phyloP scores from a whole-genome alignment of 2,329 filamentous ascomycete species.

The Verticillium alfalfae region DNA sequence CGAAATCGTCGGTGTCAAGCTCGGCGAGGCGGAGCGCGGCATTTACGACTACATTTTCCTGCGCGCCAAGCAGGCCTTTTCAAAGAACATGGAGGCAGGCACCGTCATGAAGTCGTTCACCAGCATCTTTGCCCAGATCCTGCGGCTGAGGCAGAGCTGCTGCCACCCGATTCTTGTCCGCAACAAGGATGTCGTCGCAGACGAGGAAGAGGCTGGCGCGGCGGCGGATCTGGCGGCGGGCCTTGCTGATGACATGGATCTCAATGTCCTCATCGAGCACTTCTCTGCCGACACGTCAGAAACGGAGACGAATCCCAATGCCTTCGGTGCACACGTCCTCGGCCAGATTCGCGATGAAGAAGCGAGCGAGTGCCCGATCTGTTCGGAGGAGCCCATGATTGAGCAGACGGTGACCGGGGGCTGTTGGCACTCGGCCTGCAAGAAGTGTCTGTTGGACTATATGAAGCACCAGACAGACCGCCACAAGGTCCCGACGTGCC shows the following conservation, averaged over 20 bases:
- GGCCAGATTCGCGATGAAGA: constrained; percentile 88
- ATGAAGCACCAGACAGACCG: constrained; percentile 82
- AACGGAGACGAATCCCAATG: constrained; percentile 53
- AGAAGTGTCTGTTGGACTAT: constrained; percentile 83
- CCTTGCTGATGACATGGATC: constrained; percentile 91
- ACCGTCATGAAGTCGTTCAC: constrained; percentile 94
- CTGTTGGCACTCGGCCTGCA: constrained; percentile 97
- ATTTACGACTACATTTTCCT: constrained; percentile 90
- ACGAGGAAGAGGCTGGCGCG: constrained; percentile 78
- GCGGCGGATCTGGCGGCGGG: constrained; percentile 75
- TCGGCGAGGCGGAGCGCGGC: constrained; percentile 78
- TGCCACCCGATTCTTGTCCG: constrained; percentile 88
- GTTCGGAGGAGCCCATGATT: constrained; percentile 91
- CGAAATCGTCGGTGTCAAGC: constrained; percentile 80
- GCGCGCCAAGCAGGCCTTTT: constrained; percentile 77
- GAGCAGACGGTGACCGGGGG: constrained; percentile 82
- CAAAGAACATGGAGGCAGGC: constrained; percentile 81
- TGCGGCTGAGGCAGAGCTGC: constrained; percentile 87
- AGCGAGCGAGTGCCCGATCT: constrained; percentile 87
- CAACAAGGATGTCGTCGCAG: constrained; percentile 76
- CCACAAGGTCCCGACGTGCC: constrained; percentile 72
- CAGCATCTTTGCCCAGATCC: constrained; percentile 93
- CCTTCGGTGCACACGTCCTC: constrained; percentile 80
- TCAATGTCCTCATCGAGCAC: constrained; percentile 75
- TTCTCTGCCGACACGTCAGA: constrained; percentile 69